Evolutionary conservation across 75 land plant genomes (phyloP).

Genomic region (Pinus albicaulis): DNA sequence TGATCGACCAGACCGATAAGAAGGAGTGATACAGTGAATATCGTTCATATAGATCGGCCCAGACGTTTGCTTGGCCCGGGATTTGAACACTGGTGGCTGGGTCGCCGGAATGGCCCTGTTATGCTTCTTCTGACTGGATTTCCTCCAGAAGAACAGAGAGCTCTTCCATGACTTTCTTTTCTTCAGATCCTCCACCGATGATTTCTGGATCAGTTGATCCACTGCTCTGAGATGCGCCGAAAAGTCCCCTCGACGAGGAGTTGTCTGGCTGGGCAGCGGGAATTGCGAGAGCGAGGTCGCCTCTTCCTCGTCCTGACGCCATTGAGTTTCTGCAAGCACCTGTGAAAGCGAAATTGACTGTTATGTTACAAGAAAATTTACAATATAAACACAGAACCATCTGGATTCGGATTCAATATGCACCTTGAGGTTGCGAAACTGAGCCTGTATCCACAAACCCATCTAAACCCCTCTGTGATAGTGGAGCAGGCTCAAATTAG

Average conservation of each 20-base stretch:
- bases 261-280: too few species aligned
- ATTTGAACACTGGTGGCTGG: background rate
- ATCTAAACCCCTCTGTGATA: too few species aligned
- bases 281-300: too few species aligned
- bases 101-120: background rate
- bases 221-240: background rate
- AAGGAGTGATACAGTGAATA: background rate
- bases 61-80: background rate
- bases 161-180: constrained; percentile 4
- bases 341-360: background rate
- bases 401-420: too few species aligned
- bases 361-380: too few species aligned
- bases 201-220: background rate
- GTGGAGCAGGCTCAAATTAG: too few species aligned
- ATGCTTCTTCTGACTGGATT: background rate
- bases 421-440: too few species aligned
- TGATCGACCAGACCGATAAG: background rate
- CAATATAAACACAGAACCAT: too few species aligned
- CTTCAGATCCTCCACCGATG: constrained; percentile 5
- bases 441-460: too few species aligned
- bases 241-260: too few species aligned
- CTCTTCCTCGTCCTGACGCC: background rate
- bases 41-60: constrained; percentile 5
- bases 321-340: constrained; percentile 7
- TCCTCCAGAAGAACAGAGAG: constrained; percentile 11